Conservation (phyloP, 176 grass and related monocot species). For the Lolium rigidum region DNA sequence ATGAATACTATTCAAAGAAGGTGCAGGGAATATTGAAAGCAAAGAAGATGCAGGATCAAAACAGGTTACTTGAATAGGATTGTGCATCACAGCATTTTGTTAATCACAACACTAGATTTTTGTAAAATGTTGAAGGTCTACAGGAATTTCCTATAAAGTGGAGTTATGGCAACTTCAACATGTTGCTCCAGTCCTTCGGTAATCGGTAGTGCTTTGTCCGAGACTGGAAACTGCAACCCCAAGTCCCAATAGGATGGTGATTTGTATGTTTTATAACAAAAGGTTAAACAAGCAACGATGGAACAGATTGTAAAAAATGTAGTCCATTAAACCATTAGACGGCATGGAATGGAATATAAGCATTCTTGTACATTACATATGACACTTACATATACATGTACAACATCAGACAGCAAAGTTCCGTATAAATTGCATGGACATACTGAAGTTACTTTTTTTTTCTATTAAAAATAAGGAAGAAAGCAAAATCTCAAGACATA, state of each 20-base stretch:
- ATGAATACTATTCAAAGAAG: background rate
- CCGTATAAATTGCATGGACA: too few relatives aligned
- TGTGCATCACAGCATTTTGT: background rate
- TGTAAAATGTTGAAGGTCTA: background rate
- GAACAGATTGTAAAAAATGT: background rate
- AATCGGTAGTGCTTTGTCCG: background rate
- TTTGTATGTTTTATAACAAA: too few relatives aligned
- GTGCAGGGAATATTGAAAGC: background rate
- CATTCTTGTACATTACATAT: background rate
- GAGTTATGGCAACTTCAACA: constrained; percentile 7
- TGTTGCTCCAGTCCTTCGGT: background rate
- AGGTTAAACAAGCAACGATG: background rate
- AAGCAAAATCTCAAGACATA: background rate
- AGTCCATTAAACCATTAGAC: background rate
- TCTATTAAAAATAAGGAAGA: background rate
- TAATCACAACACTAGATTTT: background rate
- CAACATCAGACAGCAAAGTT: too few relatives aligned
- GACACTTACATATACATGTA: background rate
- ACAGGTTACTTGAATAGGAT: background rate
- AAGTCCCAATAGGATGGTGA: too few relatives aligned
- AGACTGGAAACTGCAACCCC: too few relatives aligned
- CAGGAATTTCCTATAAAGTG: background rate
- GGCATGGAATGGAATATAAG: constrained; percentile 8
- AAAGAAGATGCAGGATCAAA: constrained; percentile 12
- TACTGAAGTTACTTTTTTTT: background rate